Conservation (phyloP, 352 stramenopile genomes). For the Pythium periplocum region DNA sequence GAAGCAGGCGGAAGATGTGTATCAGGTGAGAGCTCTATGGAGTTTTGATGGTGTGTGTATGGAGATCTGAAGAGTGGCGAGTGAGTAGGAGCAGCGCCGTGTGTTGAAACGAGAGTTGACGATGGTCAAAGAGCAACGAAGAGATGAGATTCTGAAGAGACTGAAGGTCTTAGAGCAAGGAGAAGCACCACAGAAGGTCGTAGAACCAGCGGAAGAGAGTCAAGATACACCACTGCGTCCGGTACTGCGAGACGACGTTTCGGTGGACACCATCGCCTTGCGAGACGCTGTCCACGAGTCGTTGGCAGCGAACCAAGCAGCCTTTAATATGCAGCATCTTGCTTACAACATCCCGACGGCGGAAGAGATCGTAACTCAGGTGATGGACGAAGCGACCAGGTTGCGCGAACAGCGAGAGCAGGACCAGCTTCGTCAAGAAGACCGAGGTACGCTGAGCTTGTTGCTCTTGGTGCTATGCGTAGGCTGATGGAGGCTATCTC, state of each 20-base stretch:
- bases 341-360: background rate
- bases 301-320: background rate
- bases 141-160: slow-evolving; percentile 5
- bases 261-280: background rate
- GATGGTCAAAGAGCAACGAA: slow-evolving; percentile 7
- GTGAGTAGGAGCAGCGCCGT: slow-evolving; percentile 13
- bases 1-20: slow-evolving; percentile 64
- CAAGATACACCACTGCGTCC: too few relatives aligned
- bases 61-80: too few relatives aligned
- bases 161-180: slow-evolving; percentile 20
- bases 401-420: too few relatives aligned
- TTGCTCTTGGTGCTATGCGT: too few relatives aligned
- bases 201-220: too few relatives aligned
- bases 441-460: too few relatives aligned
- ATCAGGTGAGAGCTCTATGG: slow-evolving; percentile 11
- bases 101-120: slow-evolving; percentile 27
- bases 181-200: background rate
- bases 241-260: background rate
- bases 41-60: too few relatives aligned
- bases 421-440: too few relatives aligned
- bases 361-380: background rate
- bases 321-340: slow-evolving; percentile 1
- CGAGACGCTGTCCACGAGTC: background rate
- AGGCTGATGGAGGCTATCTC: too few relatives aligned
- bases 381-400: background rate